Conservation (phyloP, 352 stramenopile genomes). For the Plasmopara muralis region DNA sequence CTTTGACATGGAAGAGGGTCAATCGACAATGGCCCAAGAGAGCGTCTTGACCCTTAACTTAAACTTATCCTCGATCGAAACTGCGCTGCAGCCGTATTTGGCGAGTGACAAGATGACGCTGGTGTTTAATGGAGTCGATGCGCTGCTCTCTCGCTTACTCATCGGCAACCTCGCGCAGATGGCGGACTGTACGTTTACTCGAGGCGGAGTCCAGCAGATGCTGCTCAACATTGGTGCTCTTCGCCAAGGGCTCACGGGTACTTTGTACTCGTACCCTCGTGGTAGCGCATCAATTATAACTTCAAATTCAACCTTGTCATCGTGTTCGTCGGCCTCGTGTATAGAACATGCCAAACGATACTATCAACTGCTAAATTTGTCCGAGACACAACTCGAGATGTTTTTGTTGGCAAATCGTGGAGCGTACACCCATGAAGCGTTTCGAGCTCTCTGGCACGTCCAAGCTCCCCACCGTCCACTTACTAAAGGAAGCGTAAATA, state of each 20-base stretch:
- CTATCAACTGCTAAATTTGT: constrained; percentile 63
- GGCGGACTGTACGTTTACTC: constrained; percentile 49
- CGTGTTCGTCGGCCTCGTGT: constrained; percentile 31
- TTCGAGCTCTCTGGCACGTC: constrained; percentile 70
- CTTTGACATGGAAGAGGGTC: constrained; percentile 50
- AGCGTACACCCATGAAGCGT: constrained; percentile 48
- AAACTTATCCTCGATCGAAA: constrained; percentile 69
- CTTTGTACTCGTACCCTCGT: constrained; percentile 67
- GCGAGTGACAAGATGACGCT: constrained; percentile 70
- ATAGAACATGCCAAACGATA: constrained; percentile 79
- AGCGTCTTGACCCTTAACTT: constrained; percentile 67
- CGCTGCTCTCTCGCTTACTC: constrained; percentile 49
- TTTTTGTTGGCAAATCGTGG: constrained; percentile 71
- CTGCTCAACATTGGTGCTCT: constrained; percentile 67
- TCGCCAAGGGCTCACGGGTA: constrained; percentile 65
- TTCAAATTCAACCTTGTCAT: constrained; percentile 14
- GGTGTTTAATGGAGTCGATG: constrained; percentile 65
- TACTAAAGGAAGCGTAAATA: constrained; percentile 71
- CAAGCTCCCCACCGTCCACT: constrained; percentile 68
- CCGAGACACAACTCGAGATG: constrained; percentile 71
- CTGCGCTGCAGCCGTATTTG: constrained; percentile 64
- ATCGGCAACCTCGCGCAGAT: constrained; percentile 67
- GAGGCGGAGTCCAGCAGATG: constrained; percentile 74
- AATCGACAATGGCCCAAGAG: constrained; percentile 62
- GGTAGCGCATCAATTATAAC: constrained; percentile 22